Conservation (phyloP, 257 asterid species). For the Plantago ovata region DNA sequence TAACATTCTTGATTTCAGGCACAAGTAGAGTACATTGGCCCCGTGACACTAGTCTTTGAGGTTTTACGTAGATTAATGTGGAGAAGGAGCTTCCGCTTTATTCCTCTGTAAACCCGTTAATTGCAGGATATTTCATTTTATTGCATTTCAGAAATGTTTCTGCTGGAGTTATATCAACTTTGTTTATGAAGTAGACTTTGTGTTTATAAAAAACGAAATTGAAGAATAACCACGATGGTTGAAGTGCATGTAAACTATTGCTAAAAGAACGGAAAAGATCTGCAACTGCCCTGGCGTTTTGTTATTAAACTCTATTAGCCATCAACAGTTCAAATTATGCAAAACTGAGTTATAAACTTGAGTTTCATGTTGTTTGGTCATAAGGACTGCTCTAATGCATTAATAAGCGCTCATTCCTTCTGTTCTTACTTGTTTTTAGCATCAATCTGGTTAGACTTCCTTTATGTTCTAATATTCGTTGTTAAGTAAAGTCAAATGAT, state of each 20-base stretch:
- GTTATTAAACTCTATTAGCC: slow-evolving; percentile 8
- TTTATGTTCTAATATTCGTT: slow-evolving; percentile 8
- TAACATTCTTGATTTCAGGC: slow-evolving; percentile 20
- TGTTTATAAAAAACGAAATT: background rate
- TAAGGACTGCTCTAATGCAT: slow-evolving; percentile 9
- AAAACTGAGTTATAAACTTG: slow-evolving; percentile 2
- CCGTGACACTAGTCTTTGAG: slow-evolving; percentile 19
- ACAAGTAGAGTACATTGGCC: slow-evolving; percentile 23
- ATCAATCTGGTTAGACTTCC: slow-evolving; percentile 16
- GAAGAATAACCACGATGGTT: slow-evolving; percentile 10
- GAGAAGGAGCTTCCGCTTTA: slow-evolving; percentile 19
- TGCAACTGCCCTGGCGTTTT: slow-evolving; percentile 5
- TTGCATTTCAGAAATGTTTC: slow-evolving; percentile 1
- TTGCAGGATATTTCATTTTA: slow-evolving; percentile 11
- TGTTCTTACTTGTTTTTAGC: slow-evolving; percentile 16
- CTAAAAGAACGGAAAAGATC: background rate
- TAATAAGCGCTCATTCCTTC: background rate
- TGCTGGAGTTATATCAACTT: slow-evolving; percentile 16
- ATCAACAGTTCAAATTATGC: slow-evolving; percentile 10
- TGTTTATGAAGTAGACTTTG: slow-evolving; percentile 18
- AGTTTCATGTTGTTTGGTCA: too few species aligned
- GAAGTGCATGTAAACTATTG: slow-evolving; percentile 13
- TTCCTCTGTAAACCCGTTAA: slow-evolving; percentile 1
- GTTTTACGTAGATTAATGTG: slow-evolving; percentile 19
- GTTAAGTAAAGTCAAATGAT: background rate